Conservation (phyloP, 2,329 filamentous ascomycete species). For the Huntiella savannae region DNA sequence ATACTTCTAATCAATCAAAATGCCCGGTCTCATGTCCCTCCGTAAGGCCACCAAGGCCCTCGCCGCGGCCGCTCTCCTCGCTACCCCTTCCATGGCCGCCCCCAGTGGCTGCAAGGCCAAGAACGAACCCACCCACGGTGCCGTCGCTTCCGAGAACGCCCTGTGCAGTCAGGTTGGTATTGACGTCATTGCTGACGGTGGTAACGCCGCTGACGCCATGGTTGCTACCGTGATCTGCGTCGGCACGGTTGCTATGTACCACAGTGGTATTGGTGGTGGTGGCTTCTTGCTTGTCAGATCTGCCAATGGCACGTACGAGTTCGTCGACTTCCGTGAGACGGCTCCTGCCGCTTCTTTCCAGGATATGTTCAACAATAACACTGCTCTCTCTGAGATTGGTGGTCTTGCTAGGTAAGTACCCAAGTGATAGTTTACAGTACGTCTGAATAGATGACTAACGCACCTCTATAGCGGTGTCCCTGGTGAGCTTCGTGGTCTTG, state of each 20-base stretch:
- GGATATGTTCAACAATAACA: slow-evolving; percentile 63
- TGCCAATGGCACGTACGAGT: slow-evolving; percentile 50
- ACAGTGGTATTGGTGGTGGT: slow-evolving; percentile 55
- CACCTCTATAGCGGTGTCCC: slow-evolving; percentile 34
- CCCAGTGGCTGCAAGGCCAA: slow-evolving; percentile 1
- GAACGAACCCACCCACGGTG: slow-evolving; percentile 22
- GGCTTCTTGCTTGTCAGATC: slow-evolving; percentile 59
- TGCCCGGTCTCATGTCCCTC: slow-evolving; percentile 8
- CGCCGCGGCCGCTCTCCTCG: slow-evolving; percentile 4
- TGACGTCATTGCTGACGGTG: slow-evolving; percentile 35
- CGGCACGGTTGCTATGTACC: slow-evolving; percentile 45
- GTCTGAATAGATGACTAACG: no score
- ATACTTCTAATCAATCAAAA: background rate
- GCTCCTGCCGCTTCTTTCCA: slow-evolving; percentile 62
- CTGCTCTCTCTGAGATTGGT: slow-evolving; percentile 41
- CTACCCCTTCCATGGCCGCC: background rate
- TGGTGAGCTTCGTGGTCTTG: slow-evolving; percentile 53
- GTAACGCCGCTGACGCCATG: slow-evolving; percentile 48
- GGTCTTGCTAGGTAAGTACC: slow-evolving; percentile 50
- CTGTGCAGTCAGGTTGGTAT: slow-evolving; percentile 42
- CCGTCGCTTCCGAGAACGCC: slow-evolving; percentile 40
- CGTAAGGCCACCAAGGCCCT: slow-evolving; percentile 7
- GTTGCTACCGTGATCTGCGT: slow-evolving; percentile 46
- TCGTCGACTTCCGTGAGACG: slow-evolving; percentile 69
- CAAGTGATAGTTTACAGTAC: background rate